Conservation (phyloP, 257 asterid species). For the Primulina huaijiensis region DNA sequence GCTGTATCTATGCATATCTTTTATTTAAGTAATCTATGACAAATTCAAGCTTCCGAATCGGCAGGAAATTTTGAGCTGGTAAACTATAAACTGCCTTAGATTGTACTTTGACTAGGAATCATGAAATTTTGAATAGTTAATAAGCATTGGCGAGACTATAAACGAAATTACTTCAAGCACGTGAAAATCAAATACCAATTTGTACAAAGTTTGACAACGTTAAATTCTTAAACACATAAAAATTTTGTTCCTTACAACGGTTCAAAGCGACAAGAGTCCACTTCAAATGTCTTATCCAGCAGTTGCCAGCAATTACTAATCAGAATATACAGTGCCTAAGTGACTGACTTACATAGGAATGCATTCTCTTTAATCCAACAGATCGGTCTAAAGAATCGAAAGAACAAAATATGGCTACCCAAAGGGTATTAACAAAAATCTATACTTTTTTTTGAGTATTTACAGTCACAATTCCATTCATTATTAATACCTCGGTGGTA, state of each 20-base stretch:
- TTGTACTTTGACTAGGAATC: neutral
- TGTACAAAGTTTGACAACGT: neutral
- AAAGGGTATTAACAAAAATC: slow-evolving; percentile 26
- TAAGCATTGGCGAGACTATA: neutral
- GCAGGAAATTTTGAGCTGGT: neutral
- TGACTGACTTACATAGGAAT: slow-evolving; percentile 17
- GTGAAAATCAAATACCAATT: neutral
- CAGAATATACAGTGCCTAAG: slow-evolving; percentile 15
- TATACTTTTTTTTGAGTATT: slow-evolving; percentile 31
- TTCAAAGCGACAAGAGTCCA: neutral
- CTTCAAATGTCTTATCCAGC: neutral
- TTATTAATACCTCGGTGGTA: slow-evolving; percentile 48
- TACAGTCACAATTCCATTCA: slow-evolving; percentile 33
- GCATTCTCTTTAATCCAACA: slow-evolving; percentile 25
- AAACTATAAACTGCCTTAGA: neutral
- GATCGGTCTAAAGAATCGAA: slow-evolving; percentile 41
- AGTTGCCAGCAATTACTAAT: neutral
- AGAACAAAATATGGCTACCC: slow-evolving; percentile 32
- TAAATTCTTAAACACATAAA: neutral
- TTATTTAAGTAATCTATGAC: neutral
- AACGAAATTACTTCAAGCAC: neutral
- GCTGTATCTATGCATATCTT: neutral
- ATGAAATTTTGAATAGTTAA: no score
- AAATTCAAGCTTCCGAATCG: neutral
- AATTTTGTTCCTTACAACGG: neutral